A percentile compares a stretch with the other conserved stretches of the same genome.
These are phyloP conservation scores for Ceratocystis ficicola DNA, from an alignment of 2,329 filamentous ascomycete species.

Conservation along the genomic window DNA sequence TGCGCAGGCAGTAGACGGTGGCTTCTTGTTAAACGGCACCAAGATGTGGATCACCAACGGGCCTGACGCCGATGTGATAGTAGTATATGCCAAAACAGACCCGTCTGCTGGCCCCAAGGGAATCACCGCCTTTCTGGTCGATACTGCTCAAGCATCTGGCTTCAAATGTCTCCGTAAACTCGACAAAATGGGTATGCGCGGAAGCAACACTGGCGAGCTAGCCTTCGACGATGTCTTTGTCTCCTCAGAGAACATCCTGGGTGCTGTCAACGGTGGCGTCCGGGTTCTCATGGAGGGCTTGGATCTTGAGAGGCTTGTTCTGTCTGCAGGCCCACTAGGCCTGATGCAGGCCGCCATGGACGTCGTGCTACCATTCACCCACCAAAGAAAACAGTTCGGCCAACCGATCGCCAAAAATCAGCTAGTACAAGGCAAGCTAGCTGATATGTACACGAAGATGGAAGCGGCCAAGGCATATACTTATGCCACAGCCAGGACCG, in stretches of 20 bases:
- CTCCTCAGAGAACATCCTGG: constrained; percentile 68
- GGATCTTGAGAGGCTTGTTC: constrained; percentile 82
- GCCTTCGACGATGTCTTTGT: constrained; percentile 87
- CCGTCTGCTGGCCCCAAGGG: constrained; percentile 72
- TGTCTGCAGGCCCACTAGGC: constrained; percentile 80
- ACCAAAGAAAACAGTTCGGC: constrained; percentile 81
- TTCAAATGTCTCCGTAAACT: constrained; percentile 84
- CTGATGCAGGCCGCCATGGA: constrained; percentile 82
- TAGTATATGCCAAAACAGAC: constrained; percentile 94
- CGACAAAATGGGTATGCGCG: constrained; percentile 97
- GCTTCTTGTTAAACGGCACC: constrained; percentile 72
- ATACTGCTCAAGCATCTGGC: constrained; percentile 52
- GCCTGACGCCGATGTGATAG: constrained; percentile 79
- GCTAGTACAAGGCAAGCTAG: constrained; percentile 80
- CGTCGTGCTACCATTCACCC: constrained; percentile 74
- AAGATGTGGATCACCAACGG: constrained; percentile 99
- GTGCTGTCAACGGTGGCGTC: constrained; percentile 67
- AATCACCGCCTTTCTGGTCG: constrained; percentile 88
- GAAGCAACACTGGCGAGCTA: constrained; percentile 89
- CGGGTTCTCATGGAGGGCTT: constrained; percentile 91
- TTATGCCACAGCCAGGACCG: constrained; percentile 63
- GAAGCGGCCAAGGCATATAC: constrained; percentile 78
- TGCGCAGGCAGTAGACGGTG: constrained; percentile 68
- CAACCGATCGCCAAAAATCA: constrained; percentile 82
- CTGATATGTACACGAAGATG: constrained; percentile 95